Evolutionary conservation across 768 basidiomycete species (phyloP), one percentile per base, ranked within the genome.

Genomic region (Serendipita vermifera): DNA sequence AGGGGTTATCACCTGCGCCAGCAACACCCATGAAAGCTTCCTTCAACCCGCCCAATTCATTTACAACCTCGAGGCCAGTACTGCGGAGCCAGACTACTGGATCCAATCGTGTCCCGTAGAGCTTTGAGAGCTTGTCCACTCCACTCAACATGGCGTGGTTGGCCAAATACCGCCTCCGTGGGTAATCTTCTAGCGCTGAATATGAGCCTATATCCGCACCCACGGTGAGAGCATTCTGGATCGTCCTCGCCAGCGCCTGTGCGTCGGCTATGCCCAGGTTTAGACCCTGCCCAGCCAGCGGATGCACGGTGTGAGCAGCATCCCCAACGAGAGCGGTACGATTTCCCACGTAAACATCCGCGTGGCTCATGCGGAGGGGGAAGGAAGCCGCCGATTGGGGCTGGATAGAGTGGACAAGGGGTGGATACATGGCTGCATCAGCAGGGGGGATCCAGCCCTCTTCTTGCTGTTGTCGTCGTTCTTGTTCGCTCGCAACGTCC

Each of bases 231-330:
- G 83, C 75, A 4, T 70, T 63, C 31, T 80, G 69, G 33, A 97
- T 79, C 61, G 80, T 80, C 43, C 75, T 73, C 0, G 81, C 72
- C 13, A 99, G 77, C 56, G 77, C 76, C 63, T 83, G 77, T 2
- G 84, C 88, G 66, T 99, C 94, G 1, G 74, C 83, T 27, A 99
- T 72, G n/a, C 94, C 96, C 65, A 94, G 72, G 67, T 99, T 98
- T 38, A 98, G 74, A 0, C 94, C 96, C 66, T 98, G 94, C 2
- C 96, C 96, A 0, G 93, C 94, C 26, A 98, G 78, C 1, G 96
- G 94, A 65, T 98, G 94, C 1, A 91, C 73, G 0, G 88, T 89
- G 64, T 98, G 96, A 15, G 93, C 96, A 1, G 94, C 93, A 68
- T 99, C 96, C 2, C 96, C 96, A 1, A 98, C 79, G 5, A 98